Evolutionary conservation across 805 yeast species (phyloP), one percentile per base, ranked within the genome.

Genomic region (Myxozyma neglecta): DNA sequence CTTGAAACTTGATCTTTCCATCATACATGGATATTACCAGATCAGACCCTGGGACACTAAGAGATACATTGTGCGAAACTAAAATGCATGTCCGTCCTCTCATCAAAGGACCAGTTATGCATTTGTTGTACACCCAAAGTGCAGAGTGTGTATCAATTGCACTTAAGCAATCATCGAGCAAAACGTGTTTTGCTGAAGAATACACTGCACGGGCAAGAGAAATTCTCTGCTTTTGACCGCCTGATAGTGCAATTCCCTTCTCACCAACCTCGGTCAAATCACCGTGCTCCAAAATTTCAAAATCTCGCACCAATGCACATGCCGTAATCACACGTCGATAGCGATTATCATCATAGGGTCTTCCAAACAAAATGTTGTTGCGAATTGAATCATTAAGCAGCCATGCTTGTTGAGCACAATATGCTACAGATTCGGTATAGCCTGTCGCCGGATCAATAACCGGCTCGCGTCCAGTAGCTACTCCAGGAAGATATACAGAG

Each of bases 71-170:
- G 77, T 93, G 99, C 5, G 97, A 89, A 2, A 93, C 97, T 69
- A 93, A 80, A 61, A 93, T 79, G 74, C 96, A 86, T 3, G 98
- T 93, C 79, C 99, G 85, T 65, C 84, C 83, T 42, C 80, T 78
- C 92, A 91, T 90, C 70, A 92, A 76, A 0, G 89, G 88, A 83
- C 98, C 98, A 56, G 90, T 81, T 55, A 93, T 86, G 76, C 97
- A 92, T 69, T 90, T 83, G 69, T 91, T 94, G 73, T 92, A 93
- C 64, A 93, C 89, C 85, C 93, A 90, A 56, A 88, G 81, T 11
- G 97, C 94, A 43, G 97, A 92, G 74, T 93, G 97, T 1, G 97
- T 88, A 75, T 93, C 98, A 61, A 93, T 98, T 56, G 99, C 99
- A 74, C 94, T 86, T 70, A 93, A 81, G 78, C 97, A 92, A 75